These are phyloP conservation scores for Teunomyces lycoperdinae DNA, from an alignment of 805 yeast genomes.

Conservation along the genomic window DNA sequence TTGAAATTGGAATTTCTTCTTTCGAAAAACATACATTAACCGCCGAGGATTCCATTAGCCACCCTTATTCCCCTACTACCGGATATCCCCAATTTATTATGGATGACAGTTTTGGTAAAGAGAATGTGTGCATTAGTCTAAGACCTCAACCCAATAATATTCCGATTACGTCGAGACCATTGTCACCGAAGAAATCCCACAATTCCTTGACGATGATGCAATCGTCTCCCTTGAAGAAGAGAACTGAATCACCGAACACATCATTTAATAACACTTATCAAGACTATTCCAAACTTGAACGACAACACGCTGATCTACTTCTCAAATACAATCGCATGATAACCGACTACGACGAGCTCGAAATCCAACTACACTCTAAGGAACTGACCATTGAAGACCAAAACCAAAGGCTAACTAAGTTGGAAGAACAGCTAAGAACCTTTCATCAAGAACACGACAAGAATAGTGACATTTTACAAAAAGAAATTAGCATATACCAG, in stretches of 20 bases:
- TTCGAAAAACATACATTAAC: not conserved
- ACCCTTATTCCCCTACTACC: not conserved
- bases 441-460: constrained; percentile 28
- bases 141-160: constrained; percentile 8
- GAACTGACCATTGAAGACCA: constrained; percentile 25
- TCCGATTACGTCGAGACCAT: not conserved
- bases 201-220: constrained; percentile 3
- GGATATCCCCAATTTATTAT: constrained; percentile 1
- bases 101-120: constrained; percentile 8
- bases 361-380: constrained; percentile 28
- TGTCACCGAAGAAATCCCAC: constrained; percentile 1
- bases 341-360: constrained; percentile 28
- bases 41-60: not conserved
- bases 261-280: not conserved
- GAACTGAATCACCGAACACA: not conserved
- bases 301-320: constrained; percentile 31
- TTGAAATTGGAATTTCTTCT: not conserved
- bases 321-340: constrained; percentile 23
- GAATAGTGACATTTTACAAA: constrained; percentile 24
- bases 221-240: constrained; percentile 1
- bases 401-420: constrained; percentile 19
- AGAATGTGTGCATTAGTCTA: constrained; percentile 11
- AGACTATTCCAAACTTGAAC: constrained; percentile 15
- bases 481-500: constrained; percentile 31
- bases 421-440: constrained; percentile 27